Evolutionary conservation across 495 filamentous ascomycete species (phyloP).

Genomic region (Podospora comata): DNA sequence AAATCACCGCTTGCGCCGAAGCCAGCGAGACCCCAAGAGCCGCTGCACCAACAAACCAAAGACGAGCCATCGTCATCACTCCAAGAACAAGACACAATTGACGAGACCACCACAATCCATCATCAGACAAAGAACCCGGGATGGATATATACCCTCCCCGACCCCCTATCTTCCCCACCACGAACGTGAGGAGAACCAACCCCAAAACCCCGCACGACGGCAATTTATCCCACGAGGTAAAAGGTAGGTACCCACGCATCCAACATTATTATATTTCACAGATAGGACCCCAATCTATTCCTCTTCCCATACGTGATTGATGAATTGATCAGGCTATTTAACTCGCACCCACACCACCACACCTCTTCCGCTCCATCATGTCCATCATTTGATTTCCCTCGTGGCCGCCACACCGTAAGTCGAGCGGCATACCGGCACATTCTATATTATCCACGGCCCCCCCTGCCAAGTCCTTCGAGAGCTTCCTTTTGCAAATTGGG

Average conservation of each 20-base stretch:
- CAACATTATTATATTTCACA: not conserved
- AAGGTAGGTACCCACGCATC: not conserved
- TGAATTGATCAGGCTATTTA: not conserved
- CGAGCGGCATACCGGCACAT: not conserved
- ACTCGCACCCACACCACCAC: not conserved
- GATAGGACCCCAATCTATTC: not conserved
- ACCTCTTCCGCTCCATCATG: not conserved
- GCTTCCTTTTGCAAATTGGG: not conserved
- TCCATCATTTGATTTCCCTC: not conserved
- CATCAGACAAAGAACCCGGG: not conserved
- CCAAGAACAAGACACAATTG: no score
- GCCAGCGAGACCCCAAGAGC: not conserved
- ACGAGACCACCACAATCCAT: not conserved
- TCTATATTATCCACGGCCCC: not conserved
- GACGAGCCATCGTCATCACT: not conserved
- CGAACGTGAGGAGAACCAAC: not conserved
- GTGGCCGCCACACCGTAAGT: not conserved
- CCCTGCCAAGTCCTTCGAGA: not conserved
- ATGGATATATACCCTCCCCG: not conserved
- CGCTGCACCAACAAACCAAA: not conserved
- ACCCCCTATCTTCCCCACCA: not conserved
- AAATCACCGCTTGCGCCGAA: not conserved
- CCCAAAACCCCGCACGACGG: not conserved
- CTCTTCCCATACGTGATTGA: not conserved
- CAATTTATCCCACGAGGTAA: not conserved